Evolutionary conservation across 441 rosid species (phyloP).

Genomic region (Biscutella laevigata): DNA sequence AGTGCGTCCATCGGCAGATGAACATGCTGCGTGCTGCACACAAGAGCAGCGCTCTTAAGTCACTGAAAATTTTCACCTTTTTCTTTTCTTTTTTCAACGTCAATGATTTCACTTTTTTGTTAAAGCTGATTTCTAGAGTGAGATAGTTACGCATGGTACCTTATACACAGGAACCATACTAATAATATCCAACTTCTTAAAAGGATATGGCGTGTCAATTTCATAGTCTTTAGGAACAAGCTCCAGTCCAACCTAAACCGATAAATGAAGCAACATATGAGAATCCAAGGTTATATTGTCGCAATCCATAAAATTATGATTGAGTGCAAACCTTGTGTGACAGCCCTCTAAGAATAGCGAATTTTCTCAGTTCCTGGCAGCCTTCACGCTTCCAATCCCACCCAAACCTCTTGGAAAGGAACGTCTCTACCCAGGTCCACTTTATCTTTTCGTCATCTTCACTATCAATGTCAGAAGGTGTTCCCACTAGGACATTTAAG

Average conservation of each 20-base stretch:
- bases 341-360: slow-evolving; percentile 64
- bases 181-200: slow-evolving; percentile 59
- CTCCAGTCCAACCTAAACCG: slow-evolving; percentile 67
- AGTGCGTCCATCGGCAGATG: slow-evolving; percentile 80
- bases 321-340: slow-evolving; percentile 54
- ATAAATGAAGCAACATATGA: slow-evolving; percentile 28
- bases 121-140: neutral
- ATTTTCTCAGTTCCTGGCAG: slow-evolving; percentile 53
- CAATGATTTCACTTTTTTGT: neutral
- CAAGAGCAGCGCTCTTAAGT: slow-evolving; percentile 24
- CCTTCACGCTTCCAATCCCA: slow-evolving; percentile 58
- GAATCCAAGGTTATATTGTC: slow-evolving; percentile 9
- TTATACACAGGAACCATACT: slow-evolving; percentile 78
- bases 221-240: slow-evolving; percentile 74
- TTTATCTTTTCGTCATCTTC: slow-evolving; percentile 46
- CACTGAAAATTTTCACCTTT: neutral
- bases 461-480: slow-evolving; percentile 40
- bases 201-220: slow-evolving; percentile 57
- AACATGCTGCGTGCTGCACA: slow-evolving; percentile 65
- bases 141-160: slow-evolving; percentile 31
- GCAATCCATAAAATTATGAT: neutral
- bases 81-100: no score
- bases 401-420: slow-evolving; percentile 60
- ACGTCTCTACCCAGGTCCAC: slow-evolving; percentile 68
- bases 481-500: slow-evolving; percentile 62